Evolutionary conservation across 805 yeast species (phyloP).

Genomic region (Monosporozyma servazzii): DNA sequence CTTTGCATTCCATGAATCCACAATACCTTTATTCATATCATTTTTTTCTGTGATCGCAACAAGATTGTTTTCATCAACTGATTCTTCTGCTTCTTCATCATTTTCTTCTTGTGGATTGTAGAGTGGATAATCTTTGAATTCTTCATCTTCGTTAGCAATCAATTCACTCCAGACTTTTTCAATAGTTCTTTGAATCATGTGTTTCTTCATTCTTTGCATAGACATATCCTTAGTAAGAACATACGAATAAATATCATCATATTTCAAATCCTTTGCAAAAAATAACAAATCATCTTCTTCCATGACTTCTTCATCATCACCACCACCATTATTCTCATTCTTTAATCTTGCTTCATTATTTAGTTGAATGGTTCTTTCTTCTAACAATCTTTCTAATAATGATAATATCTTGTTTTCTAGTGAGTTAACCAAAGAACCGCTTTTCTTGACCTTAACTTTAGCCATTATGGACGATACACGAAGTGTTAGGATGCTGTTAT

Average conservation of each 20-base stretch:
- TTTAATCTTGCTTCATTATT: conserved; percentile 21
- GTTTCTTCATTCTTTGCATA: conserved; percentile 60
- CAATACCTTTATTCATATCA: conserved; percentile 66
- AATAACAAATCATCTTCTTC: conserved; percentile 34
- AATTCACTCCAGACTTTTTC: conserved; percentile 48
- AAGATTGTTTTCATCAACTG: conserved; percentile 32
- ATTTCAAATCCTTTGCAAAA: conserved; percentile 50
- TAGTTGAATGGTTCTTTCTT: conserved; percentile 40
- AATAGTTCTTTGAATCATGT: conserved; percentile 51
- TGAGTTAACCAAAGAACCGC: conserved; percentile 20
- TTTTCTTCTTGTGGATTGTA: conserved; percentile 21
- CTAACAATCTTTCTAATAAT: conserved; percentile 47
- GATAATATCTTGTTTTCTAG: conserved; percentile 51
- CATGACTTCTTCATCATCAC: conserved; percentile 9
- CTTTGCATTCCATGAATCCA: conserved; percentile 56
- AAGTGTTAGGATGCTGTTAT: not conserved
- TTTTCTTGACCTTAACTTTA: conserved; percentile 22
- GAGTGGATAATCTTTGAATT: conserved; percentile 30
- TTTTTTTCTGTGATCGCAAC: conserved; percentile 63
- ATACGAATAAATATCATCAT: conserved; percentile 44
- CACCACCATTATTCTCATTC: conserved; percentile 1
- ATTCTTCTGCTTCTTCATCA: conserved; percentile 29
- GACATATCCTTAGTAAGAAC: conserved; percentile 59
- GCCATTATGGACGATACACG: conserved; percentile 21
- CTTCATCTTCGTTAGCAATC: conserved; percentile 53